phyloP scores from a whole-genome alignment of 139 green algal genomes.

The Haematococcus sp. region DNA sequence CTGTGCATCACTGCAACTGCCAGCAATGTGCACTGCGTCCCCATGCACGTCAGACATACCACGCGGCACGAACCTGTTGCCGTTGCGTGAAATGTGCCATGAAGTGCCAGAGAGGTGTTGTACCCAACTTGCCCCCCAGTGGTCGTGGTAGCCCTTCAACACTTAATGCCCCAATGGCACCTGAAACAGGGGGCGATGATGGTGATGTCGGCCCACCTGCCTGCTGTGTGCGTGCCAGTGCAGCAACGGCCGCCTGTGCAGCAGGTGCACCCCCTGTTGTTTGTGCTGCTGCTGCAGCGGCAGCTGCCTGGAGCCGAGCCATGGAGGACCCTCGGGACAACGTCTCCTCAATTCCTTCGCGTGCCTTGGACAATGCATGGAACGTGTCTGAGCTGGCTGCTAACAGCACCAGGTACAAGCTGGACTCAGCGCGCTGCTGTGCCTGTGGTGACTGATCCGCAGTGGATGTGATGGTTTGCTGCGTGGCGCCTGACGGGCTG shows the following conservation, averaged over 20 bases:
- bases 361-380: constrained; percentile 21
- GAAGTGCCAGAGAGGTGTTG: constrained; percentile 58
- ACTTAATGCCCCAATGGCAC: constrained; percentile 1
- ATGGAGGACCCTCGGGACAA: no score
- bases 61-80: constrained; percentile 1
- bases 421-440: background rate
- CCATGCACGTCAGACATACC: background rate
- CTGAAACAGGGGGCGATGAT: background rate
- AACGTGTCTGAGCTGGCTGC: constrained; percentile 32
- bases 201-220: background rate
- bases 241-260: constrained; percentile 18
- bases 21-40: background rate
- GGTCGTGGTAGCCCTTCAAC: constrained; percentile 33
- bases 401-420: constrained; percentile 59
- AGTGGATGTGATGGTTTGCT: background rate
- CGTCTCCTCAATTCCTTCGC: background rate
- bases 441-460: constrained; percentile 17
- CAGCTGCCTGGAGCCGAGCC: constrained; percentile 16
- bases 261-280: background rate
- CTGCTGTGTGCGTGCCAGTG: background rate
- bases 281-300: background rate
- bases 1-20: background rate
- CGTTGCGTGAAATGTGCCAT: constrained; percentile 24
- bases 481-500: background rate
- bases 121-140: constrained; percentile 37